These are phyloP conservation scores for Jackrogersella multiformis DNA, from an alignment of 495 filamentous ascomycete genomes.

Conservation along the genomic window DNA sequence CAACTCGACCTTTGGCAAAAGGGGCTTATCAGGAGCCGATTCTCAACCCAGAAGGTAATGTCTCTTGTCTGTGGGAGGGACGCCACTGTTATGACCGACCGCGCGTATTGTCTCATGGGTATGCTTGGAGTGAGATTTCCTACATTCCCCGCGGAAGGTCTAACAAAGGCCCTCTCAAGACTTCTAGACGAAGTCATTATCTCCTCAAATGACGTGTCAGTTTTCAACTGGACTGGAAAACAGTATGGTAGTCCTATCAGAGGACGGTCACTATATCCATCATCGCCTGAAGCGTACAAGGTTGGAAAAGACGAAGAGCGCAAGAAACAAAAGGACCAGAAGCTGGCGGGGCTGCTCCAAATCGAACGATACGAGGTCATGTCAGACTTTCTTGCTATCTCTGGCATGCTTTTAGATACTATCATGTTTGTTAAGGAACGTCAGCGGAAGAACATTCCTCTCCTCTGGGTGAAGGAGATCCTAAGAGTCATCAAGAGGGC, in stretches of 20 bases:
- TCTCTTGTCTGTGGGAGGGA: slow-evolving; percentile 43
- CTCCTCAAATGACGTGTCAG: slow-evolving; percentile 51
- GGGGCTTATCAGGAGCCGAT: slow-evolving; percentile 41
- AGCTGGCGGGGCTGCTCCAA: slow-evolving; percentile 38
- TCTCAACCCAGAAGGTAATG: slow-evolving; percentile 47
- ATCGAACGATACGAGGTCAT: slow-evolving; percentile 42
- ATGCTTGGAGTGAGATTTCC: slow-evolving; percentile 51
- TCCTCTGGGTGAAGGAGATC: slow-evolving; percentile 45
- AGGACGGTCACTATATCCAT: slow-evolving; percentile 51
- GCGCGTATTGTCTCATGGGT: slow-evolving; percentile 52
- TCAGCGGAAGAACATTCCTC: slow-evolving; percentile 43
- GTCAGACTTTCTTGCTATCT: slow-evolving; percentile 39
- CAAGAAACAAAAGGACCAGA: slow-evolving; percentile 42
- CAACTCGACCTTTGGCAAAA: slow-evolving; percentile 43
- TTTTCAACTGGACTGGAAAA: slow-evolving; percentile 55
- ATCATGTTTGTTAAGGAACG: slow-evolving; percentile 47
- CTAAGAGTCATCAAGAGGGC: slow-evolving; percentile 39
- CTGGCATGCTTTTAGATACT: slow-evolving; percentile 40
- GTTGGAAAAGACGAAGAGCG: slow-evolving; percentile 28
- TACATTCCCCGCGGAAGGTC: slow-evolving; percentile 51
- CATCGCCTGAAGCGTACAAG: slow-evolving; percentile 44
- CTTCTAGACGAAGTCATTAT: slow-evolving; percentile 53
- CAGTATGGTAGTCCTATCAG: slow-evolving; percentile 49
- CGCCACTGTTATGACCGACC: slow-evolving; percentile 48
- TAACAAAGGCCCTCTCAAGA: slow-evolving; percentile 48